phyloP scores from a whole-genome alignment of 345 rosid species.

The Citrus sp. region DNA sequence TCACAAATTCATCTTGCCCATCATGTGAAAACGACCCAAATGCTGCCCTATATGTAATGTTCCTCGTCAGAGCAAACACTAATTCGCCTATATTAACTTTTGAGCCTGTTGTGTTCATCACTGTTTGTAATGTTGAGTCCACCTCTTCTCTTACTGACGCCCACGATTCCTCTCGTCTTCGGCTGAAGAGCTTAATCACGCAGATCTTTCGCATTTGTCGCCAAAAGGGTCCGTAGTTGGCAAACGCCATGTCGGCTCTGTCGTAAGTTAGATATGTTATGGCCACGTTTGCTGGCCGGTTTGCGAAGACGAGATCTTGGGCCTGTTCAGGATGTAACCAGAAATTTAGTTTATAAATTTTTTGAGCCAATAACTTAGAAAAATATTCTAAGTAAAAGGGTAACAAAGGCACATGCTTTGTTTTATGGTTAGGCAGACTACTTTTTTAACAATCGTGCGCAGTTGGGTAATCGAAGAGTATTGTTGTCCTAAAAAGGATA shows the following conservation, averaged over 20 bases:
- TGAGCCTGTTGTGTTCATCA: slow-evolving; percentile 35
- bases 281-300: slow-evolving; percentile 73
- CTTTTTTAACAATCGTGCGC: too few relatives aligned
- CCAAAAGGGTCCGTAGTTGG: slow-evolving; percentile 92
- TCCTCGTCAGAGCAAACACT: slow-evolving; percentile 60
- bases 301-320: slow-evolving; percentile 63
- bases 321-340: slow-evolving; percentile 26
- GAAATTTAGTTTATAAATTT: too few relatives aligned
- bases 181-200: slow-evolving; percentile 75
- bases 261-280: slow-evolving; percentile 66
- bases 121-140: slow-evolving; percentile 33
- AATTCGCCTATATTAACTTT: slow-evolving; percentile 65
- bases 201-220: slow-evolving; percentile 90
- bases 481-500: too few relatives aligned
- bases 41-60: slow-evolving; percentile 79
- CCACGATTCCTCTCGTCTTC: slow-evolving; percentile 88
- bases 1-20: slow-evolving; percentile 64
- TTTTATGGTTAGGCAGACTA: too few relatives aligned
- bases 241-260: slow-evolving; percentile 93
- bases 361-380: not conserved
- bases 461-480: too few relatives aligned
- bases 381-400: too few relatives aligned
- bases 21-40: slow-evolving; percentile 60
- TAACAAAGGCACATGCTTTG: too few relatives aligned
- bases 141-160: slow-evolving; percentile 85